These are phyloP conservation scores for Fusarium annulatum DNA, from an alignment of 2,329 filamentous ascomycete species.

Conservation along the genomic window DNA sequence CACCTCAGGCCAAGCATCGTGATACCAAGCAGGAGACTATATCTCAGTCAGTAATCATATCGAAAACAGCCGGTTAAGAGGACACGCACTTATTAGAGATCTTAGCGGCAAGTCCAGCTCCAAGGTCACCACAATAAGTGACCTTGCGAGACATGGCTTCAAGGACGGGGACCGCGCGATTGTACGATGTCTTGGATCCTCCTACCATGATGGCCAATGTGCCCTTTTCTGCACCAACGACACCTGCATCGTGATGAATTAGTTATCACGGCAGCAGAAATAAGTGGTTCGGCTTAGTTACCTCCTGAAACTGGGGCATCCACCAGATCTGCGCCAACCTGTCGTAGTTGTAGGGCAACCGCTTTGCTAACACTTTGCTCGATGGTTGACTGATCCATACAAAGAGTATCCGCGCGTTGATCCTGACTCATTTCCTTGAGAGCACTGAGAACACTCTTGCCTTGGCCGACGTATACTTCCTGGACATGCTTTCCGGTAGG, in stretches of 20 bases:
- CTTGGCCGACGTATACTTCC: not conserved
- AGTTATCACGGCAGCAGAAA: not conserved
- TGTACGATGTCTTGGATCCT: not conserved
- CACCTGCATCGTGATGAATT: not conserved
- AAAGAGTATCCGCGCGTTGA: not conserved
- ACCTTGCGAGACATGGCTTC: not conserved
- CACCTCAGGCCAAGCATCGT: not conserved
- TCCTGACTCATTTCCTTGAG: not conserved
- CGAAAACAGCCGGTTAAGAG: too few species aligned
- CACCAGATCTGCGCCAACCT: not conserved
- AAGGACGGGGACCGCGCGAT: not conserved
- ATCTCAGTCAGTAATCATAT: not conserved
- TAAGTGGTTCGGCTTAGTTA: not conserved
- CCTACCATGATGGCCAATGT: not conserved
- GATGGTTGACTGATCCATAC: not conserved
- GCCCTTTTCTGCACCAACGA: not conserved
- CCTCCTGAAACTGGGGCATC: not conserved
- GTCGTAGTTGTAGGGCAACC: not conserved
- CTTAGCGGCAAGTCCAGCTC: not conserved
- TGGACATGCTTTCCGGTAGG: not conserved
- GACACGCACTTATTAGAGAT: not conserved
- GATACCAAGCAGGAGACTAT: not conserved
- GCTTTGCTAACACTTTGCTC: not conserved
- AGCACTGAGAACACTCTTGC: not conserved
- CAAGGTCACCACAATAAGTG: not conserved